These are phyloP conservation scores for Gastrolobium bilobum DNA, from an alignment of 306 rosid genomes.

Conservation along the genomic window DNA sequence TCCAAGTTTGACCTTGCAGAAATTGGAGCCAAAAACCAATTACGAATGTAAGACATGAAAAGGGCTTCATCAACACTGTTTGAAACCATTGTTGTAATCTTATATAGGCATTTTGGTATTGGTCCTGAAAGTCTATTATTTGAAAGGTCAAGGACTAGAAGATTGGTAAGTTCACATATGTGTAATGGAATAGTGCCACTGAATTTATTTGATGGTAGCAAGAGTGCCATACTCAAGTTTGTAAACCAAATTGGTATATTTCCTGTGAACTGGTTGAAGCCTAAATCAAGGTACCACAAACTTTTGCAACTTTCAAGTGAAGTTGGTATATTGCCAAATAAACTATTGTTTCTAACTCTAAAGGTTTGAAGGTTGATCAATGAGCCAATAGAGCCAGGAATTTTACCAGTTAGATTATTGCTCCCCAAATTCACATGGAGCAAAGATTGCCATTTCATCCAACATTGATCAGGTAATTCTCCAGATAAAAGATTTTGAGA, in stretches of 20 bases:
- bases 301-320: background rate
- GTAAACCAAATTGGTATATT: slow-evolving; percentile 43
- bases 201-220: background rate
- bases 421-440: slow-evolving; percentile 28
- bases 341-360: slow-evolving; percentile 38
- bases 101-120: slow-evolving; percentile 38
- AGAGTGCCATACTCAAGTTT: background rate
- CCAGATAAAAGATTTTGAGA: slow-evolving; percentile 11
- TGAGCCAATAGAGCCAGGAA: slow-evolving; percentile 49
- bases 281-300: background rate
- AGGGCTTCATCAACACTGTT: background rate
- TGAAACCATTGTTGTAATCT: background rate
- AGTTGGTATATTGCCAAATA: slow-evolving; percentile 42
- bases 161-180: background rate
- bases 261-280: slow-evolving; percentile 38
- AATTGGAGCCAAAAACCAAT: background rate
- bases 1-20: background rate
- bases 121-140: slow-evolving; percentile 19
- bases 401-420: slow-evolving; percentile 40
- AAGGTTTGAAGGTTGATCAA: slow-evolving; percentile 20
- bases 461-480: background rate
- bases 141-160: slow-evolving; percentile 41
- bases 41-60: background rate
- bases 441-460: slow-evolving; percentile 5
- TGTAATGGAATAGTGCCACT: background rate